Evolutionary conservation across 257 asterid species (phyloP).

Genomic region (Anisodus acutangulus): DNA sequence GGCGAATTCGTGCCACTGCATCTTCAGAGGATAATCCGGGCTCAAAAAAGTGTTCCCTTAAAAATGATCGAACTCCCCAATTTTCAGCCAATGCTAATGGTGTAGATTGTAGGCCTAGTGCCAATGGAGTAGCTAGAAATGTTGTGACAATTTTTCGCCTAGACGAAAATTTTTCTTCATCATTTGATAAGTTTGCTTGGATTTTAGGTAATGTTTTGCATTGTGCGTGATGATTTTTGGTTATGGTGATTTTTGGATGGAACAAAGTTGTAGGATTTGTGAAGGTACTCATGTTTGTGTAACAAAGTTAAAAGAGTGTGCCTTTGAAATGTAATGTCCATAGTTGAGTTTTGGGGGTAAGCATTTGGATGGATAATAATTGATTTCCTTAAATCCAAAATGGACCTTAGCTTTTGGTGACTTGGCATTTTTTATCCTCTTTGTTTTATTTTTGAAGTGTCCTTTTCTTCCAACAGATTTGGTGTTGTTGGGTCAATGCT

Average conservation of each 20-base stretch:
- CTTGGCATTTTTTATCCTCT: conserved; percentile 55
- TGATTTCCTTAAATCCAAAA: conserved; percentile 31
- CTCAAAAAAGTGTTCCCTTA: conserved; percentile 55
- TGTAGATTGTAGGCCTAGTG: conserved; percentile 44
- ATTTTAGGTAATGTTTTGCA: conserved; percentile 31
- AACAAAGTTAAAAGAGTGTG: not conserved
- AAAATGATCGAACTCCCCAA: conserved; percentile 72
- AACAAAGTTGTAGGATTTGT: conserved; percentile 54
- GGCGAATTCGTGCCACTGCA: conserved; percentile 61
- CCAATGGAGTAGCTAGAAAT: conserved; percentile 48
- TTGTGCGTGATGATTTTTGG: conserved; percentile 29
- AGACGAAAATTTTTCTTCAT: conserved; percentile 32
- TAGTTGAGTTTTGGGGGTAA: conserved; percentile 18
- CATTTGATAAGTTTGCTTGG: conserved; percentile 39
- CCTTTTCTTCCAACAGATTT: not conserved
- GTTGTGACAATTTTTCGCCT: conserved; percentile 53
- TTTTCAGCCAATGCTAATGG: conserved; percentile 62
- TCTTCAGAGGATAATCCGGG: conserved; percentile 73
- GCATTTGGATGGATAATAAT: conserved; percentile 31
- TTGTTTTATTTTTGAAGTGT: not conserved
- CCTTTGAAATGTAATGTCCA: not conserved
- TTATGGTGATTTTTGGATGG: conserved; percentile 42
- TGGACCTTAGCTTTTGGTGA: conserved; percentile 64
- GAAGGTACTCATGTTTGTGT: conserved; percentile 50
- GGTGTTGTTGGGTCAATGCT: not conserved